Percentiles rank a stretch among this genome's conserved stretches.
Conservation (phyloP, 768 basidiomycete species). For the Crucibulum laeve region DNA sequence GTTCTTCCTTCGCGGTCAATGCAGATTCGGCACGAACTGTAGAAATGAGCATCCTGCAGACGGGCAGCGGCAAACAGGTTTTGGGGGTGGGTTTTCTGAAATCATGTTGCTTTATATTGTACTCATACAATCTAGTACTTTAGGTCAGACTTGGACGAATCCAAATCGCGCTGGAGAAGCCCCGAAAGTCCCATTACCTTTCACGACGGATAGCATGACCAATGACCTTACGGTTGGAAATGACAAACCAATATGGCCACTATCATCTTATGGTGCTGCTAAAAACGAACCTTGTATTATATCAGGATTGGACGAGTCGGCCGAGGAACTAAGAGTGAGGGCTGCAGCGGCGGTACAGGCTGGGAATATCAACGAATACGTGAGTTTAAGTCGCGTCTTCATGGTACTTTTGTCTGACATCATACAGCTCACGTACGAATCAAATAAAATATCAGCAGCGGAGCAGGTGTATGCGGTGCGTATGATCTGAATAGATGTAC, state of each 20-base stretch:
- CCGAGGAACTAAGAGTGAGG: constrained; percentile 73
- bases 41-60: constrained; percentile 61
- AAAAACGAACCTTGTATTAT: constrained; percentile 72
- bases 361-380: constrained; percentile 64
- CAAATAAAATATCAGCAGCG: constrained; percentile 47
- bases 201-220: constrained; percentile 52
- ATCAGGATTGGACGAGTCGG: constrained; percentile 62
- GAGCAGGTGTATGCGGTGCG: constrained; percentile 40
- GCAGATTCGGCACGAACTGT: constrained; percentile 63
- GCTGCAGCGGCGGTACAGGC: constrained; percentile 51
- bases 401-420: too few species aligned
- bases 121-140: constrained; percentile 1
- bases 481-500: background rate
- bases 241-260: constrained; percentile 77
- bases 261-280: constrained; percentile 74
- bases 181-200: constrained; percentile 24
- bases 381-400: too few species aligned
- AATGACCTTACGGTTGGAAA: constrained; percentile 52
- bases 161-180: constrained; percentile 12
- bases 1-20: constrained; percentile 59
- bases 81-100: constrained; percentile 44
- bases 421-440: constrained; percentile 55
- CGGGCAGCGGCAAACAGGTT: constrained; percentile 27
- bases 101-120: constrained; percentile 5
- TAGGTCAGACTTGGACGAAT: constrained; percentile 39